Base-by-base conservation (phyloP, 106 monocot species). In the Apostasia shenzhenica region DNA sequence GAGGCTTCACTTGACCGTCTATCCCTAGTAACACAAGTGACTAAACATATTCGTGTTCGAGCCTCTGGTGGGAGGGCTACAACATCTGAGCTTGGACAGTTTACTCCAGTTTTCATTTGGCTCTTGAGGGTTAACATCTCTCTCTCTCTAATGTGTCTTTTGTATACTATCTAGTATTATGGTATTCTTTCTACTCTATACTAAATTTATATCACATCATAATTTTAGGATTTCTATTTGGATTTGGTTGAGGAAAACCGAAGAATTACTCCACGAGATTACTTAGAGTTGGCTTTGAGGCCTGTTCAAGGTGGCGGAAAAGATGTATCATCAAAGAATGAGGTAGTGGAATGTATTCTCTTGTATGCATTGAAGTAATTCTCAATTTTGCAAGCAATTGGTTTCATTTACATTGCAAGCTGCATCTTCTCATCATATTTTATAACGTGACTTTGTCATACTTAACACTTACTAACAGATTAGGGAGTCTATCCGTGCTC, bases 1-100 rank as follows among this genome's bases (percentile, higher is more conserved):
- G 95, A 95, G 77, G 80, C 92, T 63, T 91, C 95, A 39, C 86
- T 95, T 77, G 95, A 95, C 81, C 95, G 92, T 53, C 68, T 95
- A 55, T 95, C 95, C 45, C 81, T 95, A 58, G 94, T 94, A 48
- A 94, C 88, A 57, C 86, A 95, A 77, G 92, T 95, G 95, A 95
- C 92, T 50, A 95, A 86, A 59, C 95, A 89, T 79, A 92, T 95
- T 59, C 95, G 95, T 75, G 84, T 95, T 72, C 86, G 86, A 80
- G 95, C 86, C 6, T 82, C 88, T 77, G 82, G 86, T 60, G 91
- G 95, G 68, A 95, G 74, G 70, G 62, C 85, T 52, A 73, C 73
- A 14, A 63, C 73, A 67, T 78, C 81, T 51, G 90, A 90, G 67
- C 73, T 90, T 72, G 90, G 81, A 37, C 90, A 90, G 67, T 90